Evolutionary conservation across 768 basidiomycete genomes (phyloP), one percentile per base, ranked within the genome.

Genomic region (Tremella yokohamensis): DNA sequence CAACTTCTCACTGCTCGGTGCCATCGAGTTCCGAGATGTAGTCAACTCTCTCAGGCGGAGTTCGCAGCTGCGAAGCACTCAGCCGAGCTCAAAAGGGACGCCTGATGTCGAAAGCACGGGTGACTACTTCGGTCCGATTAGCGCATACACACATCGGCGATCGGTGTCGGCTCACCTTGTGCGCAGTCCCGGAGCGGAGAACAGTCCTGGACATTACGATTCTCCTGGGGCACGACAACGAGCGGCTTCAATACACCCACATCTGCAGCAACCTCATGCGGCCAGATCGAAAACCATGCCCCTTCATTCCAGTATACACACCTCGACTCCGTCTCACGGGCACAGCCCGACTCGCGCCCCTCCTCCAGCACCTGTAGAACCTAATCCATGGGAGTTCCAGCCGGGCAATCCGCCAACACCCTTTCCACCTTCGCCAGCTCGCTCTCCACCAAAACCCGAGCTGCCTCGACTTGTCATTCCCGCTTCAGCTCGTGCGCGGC

Each of bases 1-100:
- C 39, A 64, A 69, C 58, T 64, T 97, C 63, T 78, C 94, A 2
- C 83, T 99, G 1, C 83, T 98, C 3, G 90, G 94, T 8, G 96
- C 96, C 0, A 83, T 99, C 44, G 96, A 99, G 76, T 99, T 99
- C 77, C 83, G 92, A 16, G 87, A 92, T 58, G 88, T 97, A 20
- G 87, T 99, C 19, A 82, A 87, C 11, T 85, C 87, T 0, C 80
- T 99, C 20, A 84, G 85, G 62, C 81, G 81, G 49, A 84, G 92
- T 67, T 85, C 86, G 9, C 62, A 57, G 16, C 22, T 38, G 52
- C 19, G 63, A 52, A 34, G 53, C 16, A 49, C 61, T 61, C n/a
- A 40, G 20, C 20, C 49, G 26, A n/a, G 50, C n/a, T 16, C 8
- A 16, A 15, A n/a, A 8, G 25, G 37, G 13, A 34, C 34, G n/a